These are phyloP conservation scores for Aspergillus pseudoviridinutans DNA, from an alignment of 2,329 filamentous ascomycete species.

Conservation along the genomic window DNA sequence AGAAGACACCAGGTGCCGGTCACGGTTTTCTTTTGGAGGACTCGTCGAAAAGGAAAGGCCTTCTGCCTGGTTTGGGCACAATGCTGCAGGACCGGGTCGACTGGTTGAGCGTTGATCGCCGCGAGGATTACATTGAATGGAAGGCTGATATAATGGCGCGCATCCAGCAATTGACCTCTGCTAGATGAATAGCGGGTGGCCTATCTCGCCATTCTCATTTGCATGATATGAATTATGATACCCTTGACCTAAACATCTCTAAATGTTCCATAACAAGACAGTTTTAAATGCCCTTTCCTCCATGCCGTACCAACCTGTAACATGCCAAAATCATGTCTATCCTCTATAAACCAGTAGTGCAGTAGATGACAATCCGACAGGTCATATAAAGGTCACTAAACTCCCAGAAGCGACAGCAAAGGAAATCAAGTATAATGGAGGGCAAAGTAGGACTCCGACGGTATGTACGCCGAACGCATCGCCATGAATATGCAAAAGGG, in stretches of 20 bases:
- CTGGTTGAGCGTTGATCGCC: slow-evolving; percentile 44
- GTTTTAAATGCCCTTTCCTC: neutral
- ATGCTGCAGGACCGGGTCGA: slow-evolving; percentile 50
- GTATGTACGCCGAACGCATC: neutral
- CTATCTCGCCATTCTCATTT: neutral
- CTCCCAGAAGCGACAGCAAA: neutral
- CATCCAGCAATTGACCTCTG: slow-evolving; percentile 21
- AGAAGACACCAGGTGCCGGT: slow-evolving; percentile 13
- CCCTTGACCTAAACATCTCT: neutral
- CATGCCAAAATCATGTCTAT: neutral
- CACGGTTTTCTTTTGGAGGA: slow-evolving; percentile 11
- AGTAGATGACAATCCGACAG: neutral
- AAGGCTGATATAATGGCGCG: slow-evolving; percentile 39
- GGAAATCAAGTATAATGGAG: neutral
- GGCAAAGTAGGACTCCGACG: neutral
- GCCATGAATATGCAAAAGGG: neutral
- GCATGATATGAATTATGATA: neutral
- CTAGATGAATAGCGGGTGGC: neutral
- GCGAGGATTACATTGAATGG: slow-evolving; percentile 42
- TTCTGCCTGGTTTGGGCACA: slow-evolving; percentile 46
- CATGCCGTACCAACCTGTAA: neutral
- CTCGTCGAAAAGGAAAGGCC: slow-evolving; percentile 26
- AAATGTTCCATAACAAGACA: neutral
- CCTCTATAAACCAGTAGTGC: neutral
- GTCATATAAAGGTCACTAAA: neutral